Evolutionary conservation across 768 basidiomycete species (phyloP).

Genomic region (Cystofilobasidium macerans): DNA sequence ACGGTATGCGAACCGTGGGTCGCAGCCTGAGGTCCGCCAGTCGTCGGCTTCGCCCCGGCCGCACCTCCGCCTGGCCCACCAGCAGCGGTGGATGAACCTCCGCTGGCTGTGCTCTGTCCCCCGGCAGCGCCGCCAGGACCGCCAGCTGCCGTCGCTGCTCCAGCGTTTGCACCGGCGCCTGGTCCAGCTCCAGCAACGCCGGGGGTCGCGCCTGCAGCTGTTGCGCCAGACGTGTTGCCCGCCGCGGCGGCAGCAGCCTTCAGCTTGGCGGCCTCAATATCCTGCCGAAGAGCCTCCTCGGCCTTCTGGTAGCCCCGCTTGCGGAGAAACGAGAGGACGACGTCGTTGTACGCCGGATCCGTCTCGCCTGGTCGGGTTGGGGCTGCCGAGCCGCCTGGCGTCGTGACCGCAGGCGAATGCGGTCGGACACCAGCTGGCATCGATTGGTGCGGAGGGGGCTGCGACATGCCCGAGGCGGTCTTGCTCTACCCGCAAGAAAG

Average conservation of each 20-base stretch:
- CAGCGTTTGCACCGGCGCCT: background rate
- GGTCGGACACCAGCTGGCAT: background rate
- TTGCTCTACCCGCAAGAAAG: no score
- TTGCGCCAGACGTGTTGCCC: background rate
- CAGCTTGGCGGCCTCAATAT: conserved; percentile 17
- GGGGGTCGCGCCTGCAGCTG: background rate
- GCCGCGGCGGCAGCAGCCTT: background rate
- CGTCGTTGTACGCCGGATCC: conserved; percentile 25
- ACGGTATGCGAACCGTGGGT: conserved; percentile 12
- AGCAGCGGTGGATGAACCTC: background rate
- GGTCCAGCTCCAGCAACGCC: background rate
- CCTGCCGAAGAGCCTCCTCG: conserved; percentile 15
- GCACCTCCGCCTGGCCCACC: background rate
- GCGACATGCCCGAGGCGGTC: background rate
- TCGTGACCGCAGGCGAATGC: background rate
- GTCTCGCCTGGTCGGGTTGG: background rate
- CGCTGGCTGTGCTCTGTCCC: background rate
- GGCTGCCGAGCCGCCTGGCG: background rate
- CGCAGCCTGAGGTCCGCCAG: background rate
- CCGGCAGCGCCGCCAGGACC: background rate
- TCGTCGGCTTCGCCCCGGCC: background rate
- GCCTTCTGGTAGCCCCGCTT: conserved; percentile 17
- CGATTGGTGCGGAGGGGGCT: background rate
- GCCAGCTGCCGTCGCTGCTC: background rate
- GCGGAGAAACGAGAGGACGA: conserved; percentile 22